Percentiles rank a stretch among this genome's conserved stretches.
phyloP scores from a whole-genome alignment of 306 rosid genomes.

The Hylodesmum podocarpum region DNA sequence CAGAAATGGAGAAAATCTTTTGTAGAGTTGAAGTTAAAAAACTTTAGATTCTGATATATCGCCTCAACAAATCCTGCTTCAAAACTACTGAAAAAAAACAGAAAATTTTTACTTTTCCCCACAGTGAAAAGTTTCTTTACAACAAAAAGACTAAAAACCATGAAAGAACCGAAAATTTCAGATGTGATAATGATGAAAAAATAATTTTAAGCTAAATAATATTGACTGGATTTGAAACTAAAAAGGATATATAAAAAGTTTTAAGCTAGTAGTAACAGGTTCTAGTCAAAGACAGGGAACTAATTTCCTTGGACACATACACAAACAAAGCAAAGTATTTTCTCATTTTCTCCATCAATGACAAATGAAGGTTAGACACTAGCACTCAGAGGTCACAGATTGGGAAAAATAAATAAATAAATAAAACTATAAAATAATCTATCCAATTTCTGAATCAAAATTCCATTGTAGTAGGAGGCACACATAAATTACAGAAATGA shows the following conservation, averaged over 20 bases:
- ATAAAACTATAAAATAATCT: background rate
- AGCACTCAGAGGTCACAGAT: background rate
- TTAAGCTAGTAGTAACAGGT: background rate
- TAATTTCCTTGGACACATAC: background rate
- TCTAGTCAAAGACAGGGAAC: background rate
- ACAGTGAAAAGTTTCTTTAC: background rate
- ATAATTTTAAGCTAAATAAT: background rate
- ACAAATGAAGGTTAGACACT: background rate
- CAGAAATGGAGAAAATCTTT: background rate
- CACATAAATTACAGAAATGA: background rate
- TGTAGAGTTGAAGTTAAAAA: background rate
- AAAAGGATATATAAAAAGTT: background rate
- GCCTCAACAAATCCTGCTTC: background rate
- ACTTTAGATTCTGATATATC: background rate
- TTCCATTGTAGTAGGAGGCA: background rate
- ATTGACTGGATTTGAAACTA: slow-evolving; percentile 5
- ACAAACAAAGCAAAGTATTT: slow-evolving; percentile 1
- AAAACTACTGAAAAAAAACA: background rate
- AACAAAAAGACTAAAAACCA: background rate
- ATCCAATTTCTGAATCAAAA: slow-evolving; percentile 6
- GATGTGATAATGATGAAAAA: background rate
- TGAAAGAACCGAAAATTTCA: background rate
- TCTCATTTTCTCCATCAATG: background rate
- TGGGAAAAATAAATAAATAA: background rate
- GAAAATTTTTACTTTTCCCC: background rate